A percentile compares a stretch with the other conserved stretches of the same genome.
Evolutionary conservation across 225 moss, liverwort and hornwort species (phyloP).

Genomic region (Bryum argenteum): DNA sequence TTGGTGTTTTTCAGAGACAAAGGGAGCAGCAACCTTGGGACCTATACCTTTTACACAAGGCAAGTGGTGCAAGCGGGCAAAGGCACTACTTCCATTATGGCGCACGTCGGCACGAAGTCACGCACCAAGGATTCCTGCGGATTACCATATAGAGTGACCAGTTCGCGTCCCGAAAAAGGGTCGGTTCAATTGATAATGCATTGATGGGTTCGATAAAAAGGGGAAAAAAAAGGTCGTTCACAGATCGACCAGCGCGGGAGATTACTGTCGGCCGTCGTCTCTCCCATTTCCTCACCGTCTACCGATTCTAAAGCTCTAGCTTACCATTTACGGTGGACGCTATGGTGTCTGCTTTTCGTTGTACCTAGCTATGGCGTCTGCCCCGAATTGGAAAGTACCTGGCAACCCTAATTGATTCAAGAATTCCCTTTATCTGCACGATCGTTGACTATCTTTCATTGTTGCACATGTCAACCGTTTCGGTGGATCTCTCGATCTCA

Average conservation of each 20-base stretch:
- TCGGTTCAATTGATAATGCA: too few relatives aligned
- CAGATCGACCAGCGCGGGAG: neutral
- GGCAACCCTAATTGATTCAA: neutral
- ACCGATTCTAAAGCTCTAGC: neutral
- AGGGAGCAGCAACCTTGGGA: neutral
- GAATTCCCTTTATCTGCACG: slow-evolving; percentile 1
- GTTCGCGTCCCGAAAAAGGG: too few relatives aligned
- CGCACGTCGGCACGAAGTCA: neutral
- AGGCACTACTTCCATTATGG: neutral
- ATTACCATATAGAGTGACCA: too few relatives aligned
- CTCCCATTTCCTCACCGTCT: neutral
- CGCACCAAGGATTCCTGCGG: neutral
- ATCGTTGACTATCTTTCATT: neutral
- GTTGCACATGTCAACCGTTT: neutral
- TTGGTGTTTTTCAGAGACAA: too few relatives aligned
- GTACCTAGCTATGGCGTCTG: too few relatives aligned
- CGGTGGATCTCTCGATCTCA: neutral
- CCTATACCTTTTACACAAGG: neutral
- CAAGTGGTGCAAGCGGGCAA: slow-evolving; percentile 1
- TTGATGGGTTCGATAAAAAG: too few relatives aligned
- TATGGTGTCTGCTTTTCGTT: neutral
- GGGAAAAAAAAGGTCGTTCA: too few relatives aligned
- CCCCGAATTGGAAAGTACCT: too few relatives aligned
- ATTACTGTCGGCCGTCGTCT: neutral
- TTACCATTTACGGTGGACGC: neutral